Evolutionary conservation across 305 asterid species (phyloP).

Genomic region (Salvia sclarea): DNA sequence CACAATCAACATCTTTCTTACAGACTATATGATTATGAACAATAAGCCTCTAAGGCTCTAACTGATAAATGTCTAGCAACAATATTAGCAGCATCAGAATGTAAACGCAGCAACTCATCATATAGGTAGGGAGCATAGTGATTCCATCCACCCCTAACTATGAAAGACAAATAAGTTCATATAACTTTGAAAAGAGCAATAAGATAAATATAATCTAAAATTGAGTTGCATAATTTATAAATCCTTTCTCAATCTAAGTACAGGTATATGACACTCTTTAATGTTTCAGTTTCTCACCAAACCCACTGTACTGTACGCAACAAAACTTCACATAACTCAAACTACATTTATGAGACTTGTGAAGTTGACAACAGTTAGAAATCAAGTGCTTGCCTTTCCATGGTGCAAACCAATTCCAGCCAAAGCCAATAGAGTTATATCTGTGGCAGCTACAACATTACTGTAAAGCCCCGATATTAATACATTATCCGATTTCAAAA

Average conservation of each 20-base stretch:
- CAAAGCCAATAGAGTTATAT: conserved; percentile 89
- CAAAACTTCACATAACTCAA: conserved; percentile 20
- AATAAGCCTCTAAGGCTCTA: neutral
- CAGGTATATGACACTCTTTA: conserved; percentile 9
- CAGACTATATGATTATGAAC: conserved; percentile 12
- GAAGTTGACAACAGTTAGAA: conserved; percentile 19
- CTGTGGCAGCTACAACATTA: conserved; percentile 97
- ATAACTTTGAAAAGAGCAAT: neutral
- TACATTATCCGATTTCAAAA: conserved; percentile 36
- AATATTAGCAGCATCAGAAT: conserved; percentile 15
- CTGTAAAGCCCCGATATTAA: conserved; percentile 65
- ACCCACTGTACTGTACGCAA: conserved; percentile 13
- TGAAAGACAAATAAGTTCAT: conserved; percentile 21
- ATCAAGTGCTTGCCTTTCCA: conserved; percentile 61
- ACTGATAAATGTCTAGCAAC: conserved; percentile 3
- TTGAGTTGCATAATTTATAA: conserved; percentile 18
- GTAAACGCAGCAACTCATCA: conserved; percentile 17
- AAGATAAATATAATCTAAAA: conserved; percentile 1
- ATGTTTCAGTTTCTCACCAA: conserved; percentile 21
- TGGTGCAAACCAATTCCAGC: conserved; percentile 94
- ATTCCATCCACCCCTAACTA: conserved; percentile 12
- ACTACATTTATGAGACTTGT: conserved; percentile 28
- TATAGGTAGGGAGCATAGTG: conserved; percentile 23
- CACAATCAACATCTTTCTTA: conserved; percentile 8
- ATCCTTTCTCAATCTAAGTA: conserved; percentile 11